Conservation (phyloP, 495 filamentous ascomycete genomes). For the Pyrenula aspistea region DNA sequence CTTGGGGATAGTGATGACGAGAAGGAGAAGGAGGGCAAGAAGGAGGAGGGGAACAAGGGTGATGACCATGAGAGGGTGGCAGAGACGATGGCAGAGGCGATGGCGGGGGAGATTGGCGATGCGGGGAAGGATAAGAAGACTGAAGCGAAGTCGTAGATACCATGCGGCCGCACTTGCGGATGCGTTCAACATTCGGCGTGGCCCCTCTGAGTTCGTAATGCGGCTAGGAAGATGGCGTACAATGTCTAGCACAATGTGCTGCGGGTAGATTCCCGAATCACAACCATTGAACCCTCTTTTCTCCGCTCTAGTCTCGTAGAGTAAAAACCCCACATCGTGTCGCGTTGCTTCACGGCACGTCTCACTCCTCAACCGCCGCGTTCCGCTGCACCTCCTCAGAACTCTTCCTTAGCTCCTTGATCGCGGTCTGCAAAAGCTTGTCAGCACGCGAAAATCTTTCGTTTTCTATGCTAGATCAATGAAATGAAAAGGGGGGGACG, state of each 20-base stretch:
- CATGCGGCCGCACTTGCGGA: too few relatives aligned
- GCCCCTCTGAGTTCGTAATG: too few relatives aligned
- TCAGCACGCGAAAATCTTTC: background rate
- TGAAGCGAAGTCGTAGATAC: background rate
- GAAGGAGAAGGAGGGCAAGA: slow-evolving; percentile 82
- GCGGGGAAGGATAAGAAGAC: background rate
- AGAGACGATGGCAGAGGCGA: slow-evolving; percentile 56
- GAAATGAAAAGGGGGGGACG: slow-evolving; percentile 14
- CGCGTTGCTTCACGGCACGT: too few relatives aligned
- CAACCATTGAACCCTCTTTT: too few relatives aligned
- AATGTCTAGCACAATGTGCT: too few relatives aligned
- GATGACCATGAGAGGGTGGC: slow-evolving; percentile 62
- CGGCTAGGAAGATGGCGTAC: too few relatives aligned
- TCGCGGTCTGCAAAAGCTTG: slow-evolving; percentile 42
- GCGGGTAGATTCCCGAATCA: too few relatives aligned
- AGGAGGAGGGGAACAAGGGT: slow-evolving; percentile 44
- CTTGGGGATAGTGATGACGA: slow-evolving; percentile 94
- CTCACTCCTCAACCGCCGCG: background rate
- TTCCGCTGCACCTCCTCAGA: slow-evolving; percentile 8
- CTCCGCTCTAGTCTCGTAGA: too few relatives aligned
- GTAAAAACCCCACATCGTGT: too few relatives aligned
- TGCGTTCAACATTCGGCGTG: too few relatives aligned
- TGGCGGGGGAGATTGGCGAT: slow-evolving; percentile 32
- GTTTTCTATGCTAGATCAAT: background rate
- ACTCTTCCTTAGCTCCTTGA: slow-evolving; percentile 61